Evolutionary conservation across 176 grass and related monocot genomes (phyloP).

Genomic region (Leersia perrieri): DNA sequence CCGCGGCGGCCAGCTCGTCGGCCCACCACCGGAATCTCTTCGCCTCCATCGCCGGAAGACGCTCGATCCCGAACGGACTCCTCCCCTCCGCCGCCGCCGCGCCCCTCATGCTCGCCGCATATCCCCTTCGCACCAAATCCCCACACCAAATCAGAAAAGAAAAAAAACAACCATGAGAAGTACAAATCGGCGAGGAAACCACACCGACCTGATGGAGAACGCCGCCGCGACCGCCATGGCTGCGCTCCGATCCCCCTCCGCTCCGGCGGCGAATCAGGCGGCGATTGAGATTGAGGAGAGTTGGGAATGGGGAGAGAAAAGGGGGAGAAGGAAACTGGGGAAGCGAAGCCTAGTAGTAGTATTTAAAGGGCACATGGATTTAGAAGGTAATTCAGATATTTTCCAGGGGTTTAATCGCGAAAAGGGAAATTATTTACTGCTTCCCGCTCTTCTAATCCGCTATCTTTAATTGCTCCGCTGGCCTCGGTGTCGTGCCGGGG

Average conservation of each 20-base stretch:
- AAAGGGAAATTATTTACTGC: neutral
- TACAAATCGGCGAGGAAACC: neutral
- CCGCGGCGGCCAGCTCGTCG: slow-evolving; percentile 34
- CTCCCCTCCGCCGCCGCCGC: neutral
- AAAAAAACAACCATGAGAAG: neutral
- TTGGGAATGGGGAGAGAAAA: neutral
- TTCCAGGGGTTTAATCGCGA: neutral
- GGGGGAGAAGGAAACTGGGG: neutral
- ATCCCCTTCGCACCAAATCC: slow-evolving; percentile 29
- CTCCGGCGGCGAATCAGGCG: neutral
- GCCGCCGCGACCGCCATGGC: slow-evolving; percentile 29
- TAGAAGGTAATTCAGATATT: neutral
- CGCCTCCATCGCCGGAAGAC: slow-evolving; percentile 44
- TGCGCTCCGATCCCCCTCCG: neutral
- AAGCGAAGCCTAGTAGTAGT: neutral
- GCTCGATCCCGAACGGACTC: neutral
- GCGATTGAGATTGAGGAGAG: neutral
- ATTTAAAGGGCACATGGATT: slow-evolving; percentile 24
- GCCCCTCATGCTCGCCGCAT: slow-evolving; percentile 25
- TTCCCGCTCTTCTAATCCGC: slow-evolving; percentile 22
- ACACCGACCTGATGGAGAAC: slow-evolving; percentile 55
- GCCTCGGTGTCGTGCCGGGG: slow-evolving; percentile 11
- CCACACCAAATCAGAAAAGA: slow-evolving; percentile 1
- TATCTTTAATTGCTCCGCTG: slow-evolving; percentile 10
- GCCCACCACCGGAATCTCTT: slow-evolving; percentile 55